Percentiles rank a stretch among this genome's conserved stretches.
phyloP scores from a whole-genome alignment of 2,329 filamentous ascomycete genomes.

The Claviceps pusilla region DNA sequence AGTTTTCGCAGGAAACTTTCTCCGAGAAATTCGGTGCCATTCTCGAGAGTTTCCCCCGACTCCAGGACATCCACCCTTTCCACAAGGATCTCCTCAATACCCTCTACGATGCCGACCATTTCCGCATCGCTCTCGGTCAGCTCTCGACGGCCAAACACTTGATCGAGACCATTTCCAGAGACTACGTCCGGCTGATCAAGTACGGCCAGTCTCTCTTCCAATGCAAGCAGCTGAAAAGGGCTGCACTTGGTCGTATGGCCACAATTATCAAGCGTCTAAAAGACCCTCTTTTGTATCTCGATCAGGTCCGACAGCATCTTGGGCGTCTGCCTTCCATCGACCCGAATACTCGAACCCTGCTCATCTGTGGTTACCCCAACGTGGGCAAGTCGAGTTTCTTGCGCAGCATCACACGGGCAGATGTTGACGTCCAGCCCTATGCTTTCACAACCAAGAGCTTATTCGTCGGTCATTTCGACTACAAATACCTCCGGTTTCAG shows the following conservation, averaged over 20 bases:
- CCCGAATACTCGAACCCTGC: constrained; percentile 85
- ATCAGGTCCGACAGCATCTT: constrained; percentile 83
- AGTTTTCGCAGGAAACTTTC: constrained; percentile 95
- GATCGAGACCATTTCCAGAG: constrained; percentile 88
- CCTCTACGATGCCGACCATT: constrained; percentile 95
- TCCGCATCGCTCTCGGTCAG: constrained; percentile 90
- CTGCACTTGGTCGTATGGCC: constrained; percentile 92
- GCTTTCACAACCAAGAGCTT: constrained; percentile 96
- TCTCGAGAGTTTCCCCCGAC: constrained; percentile 79
- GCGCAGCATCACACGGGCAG: constrained; percentile 78
- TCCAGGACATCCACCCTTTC: constrained; percentile 92
- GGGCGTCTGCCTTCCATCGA: constrained; percentile 97
- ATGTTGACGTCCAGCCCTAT: constrained; percentile 94
- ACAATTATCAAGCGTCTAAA: constrained; percentile 91
- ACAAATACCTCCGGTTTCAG: constrained; percentile 51
- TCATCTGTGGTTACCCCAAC: constrained; percentile 96
- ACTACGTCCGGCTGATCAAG: constrained; percentile 84
- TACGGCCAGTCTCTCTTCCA: constrained; percentile 96
- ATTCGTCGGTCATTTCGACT: constrained; percentile 96
- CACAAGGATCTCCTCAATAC: constrained; percentile 77
- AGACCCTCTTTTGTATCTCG: constrained; percentile 86
- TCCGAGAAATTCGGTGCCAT: constrained; percentile 84
- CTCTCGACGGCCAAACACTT: constrained; percentile 90
- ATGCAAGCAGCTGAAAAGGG: constrained; percentile 96
- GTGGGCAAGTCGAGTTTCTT: constrained; percentile 96